Conservation (phyloP, 1,284 basidiomycete species). For the Irpex lacteus region DNA sequence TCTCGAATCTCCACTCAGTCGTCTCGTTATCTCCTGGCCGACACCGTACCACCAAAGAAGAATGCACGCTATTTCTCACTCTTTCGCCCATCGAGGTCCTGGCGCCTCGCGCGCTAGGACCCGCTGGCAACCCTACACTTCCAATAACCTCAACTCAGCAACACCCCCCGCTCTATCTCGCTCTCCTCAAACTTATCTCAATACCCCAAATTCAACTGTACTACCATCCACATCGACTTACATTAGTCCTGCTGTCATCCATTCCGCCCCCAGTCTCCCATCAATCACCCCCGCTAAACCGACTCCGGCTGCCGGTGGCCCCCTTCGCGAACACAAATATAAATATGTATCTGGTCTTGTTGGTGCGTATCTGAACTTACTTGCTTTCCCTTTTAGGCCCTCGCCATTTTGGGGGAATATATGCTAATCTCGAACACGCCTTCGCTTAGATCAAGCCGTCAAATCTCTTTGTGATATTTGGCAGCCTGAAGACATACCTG, state of each 20-base stretch:
- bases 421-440: constrained; percentile 1
- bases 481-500: constrained; percentile 68
- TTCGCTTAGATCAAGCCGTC: constrained; percentile 65
- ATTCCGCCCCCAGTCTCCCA: too few species aligned
- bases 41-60: constrained; percentile 17
- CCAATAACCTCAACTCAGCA: constrained; percentile 30
- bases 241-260: constrained; percentile 33
- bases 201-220: constrained; percentile 60
- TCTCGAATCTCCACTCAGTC: constrained; percentile 24
- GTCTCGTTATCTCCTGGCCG: constrained; percentile 11
- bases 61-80: constrained; percentile 59
- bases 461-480: constrained; percentile 73
- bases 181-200: constrained; percentile 48
- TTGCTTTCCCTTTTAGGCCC: constrained; percentile 16
- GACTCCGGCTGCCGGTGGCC: constrained; percentile 20
- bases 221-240: constrained; percentile 36
- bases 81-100: constrained; percentile 65
- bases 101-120: constrained; percentile 60
- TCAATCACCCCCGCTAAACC: background rate
- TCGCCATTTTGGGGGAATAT: constrained; percentile 9
- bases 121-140: constrained; percentile 74
- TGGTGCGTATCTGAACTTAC: constrained; percentile 44
- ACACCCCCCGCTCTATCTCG: constrained; percentile 34
- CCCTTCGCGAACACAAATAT: constrained; percentile 52
- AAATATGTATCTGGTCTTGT: constrained; percentile 65